A percentile compares a stretch with the other conserved stretches of the same genome.
These are phyloP conservation scores for Tolypocladium endophyticum DNA, from an alignment of 2,329 filamentous ascomycete genomes.

Conservation along the genomic window DNA sequence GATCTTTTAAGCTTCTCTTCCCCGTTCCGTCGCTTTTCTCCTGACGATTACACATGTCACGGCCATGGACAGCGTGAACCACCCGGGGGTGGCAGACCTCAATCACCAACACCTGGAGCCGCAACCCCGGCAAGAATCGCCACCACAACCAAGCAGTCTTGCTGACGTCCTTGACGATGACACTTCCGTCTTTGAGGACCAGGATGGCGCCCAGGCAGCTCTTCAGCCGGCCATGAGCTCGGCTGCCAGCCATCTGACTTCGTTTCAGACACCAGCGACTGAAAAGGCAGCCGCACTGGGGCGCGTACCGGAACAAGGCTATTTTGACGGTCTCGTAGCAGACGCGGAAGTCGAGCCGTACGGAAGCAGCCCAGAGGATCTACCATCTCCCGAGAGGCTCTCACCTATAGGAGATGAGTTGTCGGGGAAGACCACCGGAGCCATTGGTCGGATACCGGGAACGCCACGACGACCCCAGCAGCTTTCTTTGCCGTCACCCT, in stretches of 20 bases:
- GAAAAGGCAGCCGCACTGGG: conserved; percentile 49
- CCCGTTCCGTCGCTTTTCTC: background rate
- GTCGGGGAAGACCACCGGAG: too few relatives aligned
- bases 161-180: conserved; percentile 7
- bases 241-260: conserved; percentile 43
- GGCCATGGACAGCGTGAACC: background rate
- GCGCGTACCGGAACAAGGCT: conserved; percentile 16
- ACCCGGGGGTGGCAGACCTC: background rate
- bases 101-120: background rate
- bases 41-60: background rate
- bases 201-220: conserved; percentile 48
- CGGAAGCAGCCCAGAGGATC: conserved; percentile 12
- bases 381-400: conserved; percentile 9
- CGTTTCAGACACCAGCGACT: conserved; percentile 41
- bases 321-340: conserved; percentile 7
- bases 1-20: background rate
- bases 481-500: conserved; percentile 15
- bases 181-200: conserved; percentile 23
- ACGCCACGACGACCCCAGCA: conserved; percentile 1
- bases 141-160: conserved; percentile 1
- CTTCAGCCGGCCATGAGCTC: conserved; percentile 49
- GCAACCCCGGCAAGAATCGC: background rate
- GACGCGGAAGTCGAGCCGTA: conserved; percentile 7
- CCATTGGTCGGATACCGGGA: background rate
- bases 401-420: background rate